Conservation (phyloP, 2,329 filamentous ascomycete genomes). For the Zymoseptoria brevis region DNA sequence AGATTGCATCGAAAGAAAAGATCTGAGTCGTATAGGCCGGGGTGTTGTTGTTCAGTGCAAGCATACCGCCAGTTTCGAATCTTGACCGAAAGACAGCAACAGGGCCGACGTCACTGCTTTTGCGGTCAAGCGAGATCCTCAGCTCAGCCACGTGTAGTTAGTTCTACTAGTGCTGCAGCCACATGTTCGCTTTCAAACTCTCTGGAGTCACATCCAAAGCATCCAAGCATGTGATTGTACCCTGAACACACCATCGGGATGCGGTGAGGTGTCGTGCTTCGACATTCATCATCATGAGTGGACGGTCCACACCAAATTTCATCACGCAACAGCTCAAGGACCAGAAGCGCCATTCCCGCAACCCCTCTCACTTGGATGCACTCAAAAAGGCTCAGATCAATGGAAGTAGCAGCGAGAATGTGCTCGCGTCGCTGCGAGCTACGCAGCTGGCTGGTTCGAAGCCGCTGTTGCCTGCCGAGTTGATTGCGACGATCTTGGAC, state of each 20-base stretch:
- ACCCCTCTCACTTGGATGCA: conserved; percentile 23
- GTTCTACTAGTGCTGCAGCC: not conserved
- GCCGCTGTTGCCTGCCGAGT: conserved; percentile 80
- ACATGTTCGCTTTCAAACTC: too few species aligned
- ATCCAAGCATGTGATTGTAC: not conserved
- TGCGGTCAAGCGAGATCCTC: not conserved
- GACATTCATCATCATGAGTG: conserved; percentile 16
- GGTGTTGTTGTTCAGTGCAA: not conserved
- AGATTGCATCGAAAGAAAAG: not conserved
- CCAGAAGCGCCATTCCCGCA: conserved; percentile 19
- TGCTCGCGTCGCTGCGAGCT: conserved; percentile 70
- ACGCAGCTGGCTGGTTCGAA: conserved; percentile 73
- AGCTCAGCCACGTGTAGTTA: not conserved
- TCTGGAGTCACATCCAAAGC: not conserved
- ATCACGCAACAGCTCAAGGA: conserved; percentile 6
- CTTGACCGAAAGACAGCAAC: not conserved
- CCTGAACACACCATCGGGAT: not conserved
- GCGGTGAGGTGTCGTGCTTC: not conserved
- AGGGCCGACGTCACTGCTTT: not conserved
- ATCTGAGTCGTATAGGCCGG: not conserved
- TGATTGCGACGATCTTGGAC: conserved; percentile 79
- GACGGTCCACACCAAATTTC: conserved; percentile 13
- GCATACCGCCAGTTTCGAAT: not conserved
- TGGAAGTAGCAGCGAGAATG: conserved; percentile 31
- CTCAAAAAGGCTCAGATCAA: conserved; percentile 24